Base-by-base conservation (phyloP, 495 filamentous ascomycete species). In the Daldinia decipiens region DNA sequence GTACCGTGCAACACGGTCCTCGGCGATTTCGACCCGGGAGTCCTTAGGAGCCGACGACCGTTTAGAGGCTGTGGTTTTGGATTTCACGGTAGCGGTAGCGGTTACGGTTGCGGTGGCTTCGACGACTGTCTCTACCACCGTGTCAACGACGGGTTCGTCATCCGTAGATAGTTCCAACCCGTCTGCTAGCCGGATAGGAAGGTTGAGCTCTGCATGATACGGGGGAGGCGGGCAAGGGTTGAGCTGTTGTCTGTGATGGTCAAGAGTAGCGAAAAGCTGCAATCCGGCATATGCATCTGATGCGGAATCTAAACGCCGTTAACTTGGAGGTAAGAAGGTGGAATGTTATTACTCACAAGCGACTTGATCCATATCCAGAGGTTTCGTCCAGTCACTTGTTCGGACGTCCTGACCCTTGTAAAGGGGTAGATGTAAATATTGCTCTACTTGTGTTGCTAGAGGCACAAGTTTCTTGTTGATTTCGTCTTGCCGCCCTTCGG, bases 261-360 rank as follows among this genome's bases (percentile, higher is more conserved):
- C 87, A 67, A 97, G 83, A 2, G 82, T 78, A 57, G 91, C 82
- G 75, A 86, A 95, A 29, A 97, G 83, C 73, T 91, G 89, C 17
- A 95, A 69, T 32, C 89, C 88, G 58, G 92, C 93, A 74, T 95
- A 97, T 2, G 93, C 88, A 76, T 97, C 94, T 1, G 88, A 87
- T 15, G 93, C 93, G 7, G 93, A 92, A 81, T 97, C 91, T 93
- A 66, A 36, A 29, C n/a, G 29, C 2, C 43, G 24, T 29, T 12
- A 62, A 15, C 24, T 59, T 47, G 6, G 26, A 63, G 15, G n/a
- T 17, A 13, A 5, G 19, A 51, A 6, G 8, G 29, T 40, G 19
- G 31, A 24, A 43, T 45, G 38, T n/a, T 29, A 26, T 6, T 3
- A 80, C 87, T 80, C 79, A 92, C 91, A 97, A 59, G 86, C 78